phyloP scores from a whole-genome alignment of 768 basidiomycete species.

The Hygrophorus pudorinus region DNA sequence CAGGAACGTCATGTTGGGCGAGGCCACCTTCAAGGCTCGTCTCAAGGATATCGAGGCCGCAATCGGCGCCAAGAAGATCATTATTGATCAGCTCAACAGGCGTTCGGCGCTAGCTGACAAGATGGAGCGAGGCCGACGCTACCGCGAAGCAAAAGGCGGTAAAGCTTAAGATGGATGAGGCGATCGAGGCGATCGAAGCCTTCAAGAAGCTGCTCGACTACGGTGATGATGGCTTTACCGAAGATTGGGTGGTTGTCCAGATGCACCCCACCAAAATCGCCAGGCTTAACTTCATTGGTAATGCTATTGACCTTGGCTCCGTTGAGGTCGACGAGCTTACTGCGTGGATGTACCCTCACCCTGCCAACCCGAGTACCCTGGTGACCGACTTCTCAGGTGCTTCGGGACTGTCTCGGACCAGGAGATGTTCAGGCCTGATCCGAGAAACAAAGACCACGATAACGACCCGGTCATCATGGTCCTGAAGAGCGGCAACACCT shows the following conservation, averaged over 20 bases:
- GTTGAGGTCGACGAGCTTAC: not conserved
- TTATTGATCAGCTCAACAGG: not conserved
- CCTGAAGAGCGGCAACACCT: conserved; percentile 18
- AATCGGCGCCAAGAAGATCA: not conserved
- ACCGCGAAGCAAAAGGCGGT: not conserved
- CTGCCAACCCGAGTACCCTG: conserved; percentile 9
- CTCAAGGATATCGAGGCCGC: not conserved
- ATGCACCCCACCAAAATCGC: not conserved
- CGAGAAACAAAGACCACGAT: conserved; percentile 13
- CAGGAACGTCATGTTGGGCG: not conserved
- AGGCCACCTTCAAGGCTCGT: not conserved
- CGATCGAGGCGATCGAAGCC: not conserved
- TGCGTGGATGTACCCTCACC: not conserved
- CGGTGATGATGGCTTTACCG: not conserved
- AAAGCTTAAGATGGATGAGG: not conserved
- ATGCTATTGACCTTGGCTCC: conserved; percentile 1
- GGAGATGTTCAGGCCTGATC: conserved; percentile 11
- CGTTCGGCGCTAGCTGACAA: not conserved
- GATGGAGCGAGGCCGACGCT: not conserved
- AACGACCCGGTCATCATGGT: conserved; percentile 16
- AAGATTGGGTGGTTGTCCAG: not conserved
- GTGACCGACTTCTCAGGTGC: conserved; percentile 13
- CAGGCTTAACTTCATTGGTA: not conserved
- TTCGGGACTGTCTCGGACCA: conserved; percentile 16
- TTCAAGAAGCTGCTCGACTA: not conserved